phyloP scores from a whole-genome alignment of 2,329 filamentous ascomycete genomes.

The Alternaria tenuissima region DNA sequence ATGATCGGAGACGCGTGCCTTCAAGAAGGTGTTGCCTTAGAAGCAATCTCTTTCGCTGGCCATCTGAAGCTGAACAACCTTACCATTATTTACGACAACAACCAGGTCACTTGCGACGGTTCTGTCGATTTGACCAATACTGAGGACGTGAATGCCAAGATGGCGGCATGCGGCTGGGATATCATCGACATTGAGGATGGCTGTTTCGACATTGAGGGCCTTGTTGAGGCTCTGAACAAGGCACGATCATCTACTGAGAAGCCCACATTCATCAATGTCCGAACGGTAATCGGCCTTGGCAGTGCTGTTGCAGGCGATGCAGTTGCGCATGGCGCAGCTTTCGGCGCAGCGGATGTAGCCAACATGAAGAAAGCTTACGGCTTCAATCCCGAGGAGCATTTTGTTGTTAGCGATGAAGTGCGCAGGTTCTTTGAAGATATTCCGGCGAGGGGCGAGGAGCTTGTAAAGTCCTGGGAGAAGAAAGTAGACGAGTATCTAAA shows the following conservation, averaged over 20 bases:
- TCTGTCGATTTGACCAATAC: constrained; percentile 63
- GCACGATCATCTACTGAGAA: constrained; percentile 57
- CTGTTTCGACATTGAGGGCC: constrained; percentile 59
- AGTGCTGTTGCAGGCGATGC: constrained; percentile 62
- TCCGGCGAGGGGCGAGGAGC: constrained; percentile 53
- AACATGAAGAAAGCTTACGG: constrained; percentile 62
- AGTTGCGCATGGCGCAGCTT: constrained; percentile 65
- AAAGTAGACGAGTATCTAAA: constrained; percentile 55
- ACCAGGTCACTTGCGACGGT: constrained; percentile 68
- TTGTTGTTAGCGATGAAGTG: constrained; percentile 57
- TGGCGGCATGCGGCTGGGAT: constrained; percentile 65
- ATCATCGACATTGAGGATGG: constrained; percentile 65
- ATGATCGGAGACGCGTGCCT: constrained; percentile 66
- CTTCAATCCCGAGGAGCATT: constrained; percentile 60
- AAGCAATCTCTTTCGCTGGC: constrained; percentile 65
- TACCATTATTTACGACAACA: constrained; percentile 68
- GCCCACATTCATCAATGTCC: constrained; percentile 67
- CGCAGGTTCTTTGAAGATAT: constrained; percentile 56
- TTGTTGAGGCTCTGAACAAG: constrained; percentile 58
- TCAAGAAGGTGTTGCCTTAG: constrained; percentile 65
- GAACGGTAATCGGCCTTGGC: constrained; percentile 65
- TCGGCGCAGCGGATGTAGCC: constrained; percentile 63
- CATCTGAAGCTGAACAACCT: constrained; percentile 66
- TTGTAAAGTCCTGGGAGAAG: constrained; percentile 60
- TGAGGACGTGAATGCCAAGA: constrained; percentile 66